Evolutionary conservation across 306 rosid genomes (phyloP).

Genomic region (Fagus crenata): DNA sequence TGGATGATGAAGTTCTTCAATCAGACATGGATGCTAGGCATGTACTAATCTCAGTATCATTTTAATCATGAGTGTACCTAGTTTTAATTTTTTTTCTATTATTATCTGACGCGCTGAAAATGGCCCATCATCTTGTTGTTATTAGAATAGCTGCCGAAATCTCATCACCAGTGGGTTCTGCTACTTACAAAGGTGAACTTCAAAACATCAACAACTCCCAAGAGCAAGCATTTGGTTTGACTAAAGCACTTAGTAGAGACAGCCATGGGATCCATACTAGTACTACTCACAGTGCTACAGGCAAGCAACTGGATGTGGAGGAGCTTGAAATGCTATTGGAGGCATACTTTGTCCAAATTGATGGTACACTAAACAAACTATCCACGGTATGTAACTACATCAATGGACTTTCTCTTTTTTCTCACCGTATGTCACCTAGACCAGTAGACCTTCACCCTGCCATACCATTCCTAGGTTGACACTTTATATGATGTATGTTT

Average conservation of each 20-base stretch:
- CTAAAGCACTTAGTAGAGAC: slow-evolving; percentile 42
- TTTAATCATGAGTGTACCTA: not conserved
- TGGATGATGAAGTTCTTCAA: slow-evolving; percentile 42
- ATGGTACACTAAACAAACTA: slow-evolving; percentile 80
- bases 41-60: slow-evolving; percentile 16
- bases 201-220: slow-evolving; percentile 37
- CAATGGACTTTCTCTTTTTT: not conserved
- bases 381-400: slow-evolving; percentile 48
- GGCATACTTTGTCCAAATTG: slow-evolving; percentile 95
- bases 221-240: slow-evolving; percentile 38
- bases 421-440: not conserved
- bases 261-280: slow-evolving; percentile 77
- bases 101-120: not conserved
- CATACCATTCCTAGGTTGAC: too few relatives aligned
- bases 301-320: slow-evolving; percentile 82
- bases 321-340: slow-evolving; percentile 99
- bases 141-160: slow-evolving; percentile 56
- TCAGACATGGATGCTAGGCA: slow-evolving; percentile 55
- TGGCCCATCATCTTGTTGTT: slow-evolving; percentile 9
- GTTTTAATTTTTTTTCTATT: not conserved
- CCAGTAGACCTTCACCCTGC: too few relatives aligned
- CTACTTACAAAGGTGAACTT: slow-evolving; percentile 39
- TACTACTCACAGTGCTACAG: slow-evolving; percentile 54
- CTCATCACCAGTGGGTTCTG: slow-evolving; percentile 45
- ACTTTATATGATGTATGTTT: not conserved